These are phyloP conservation scores for Zygosaccharomyces lentus DNA, from an alignment of 805 yeast genomes.

Conservation along the genomic window DNA sequence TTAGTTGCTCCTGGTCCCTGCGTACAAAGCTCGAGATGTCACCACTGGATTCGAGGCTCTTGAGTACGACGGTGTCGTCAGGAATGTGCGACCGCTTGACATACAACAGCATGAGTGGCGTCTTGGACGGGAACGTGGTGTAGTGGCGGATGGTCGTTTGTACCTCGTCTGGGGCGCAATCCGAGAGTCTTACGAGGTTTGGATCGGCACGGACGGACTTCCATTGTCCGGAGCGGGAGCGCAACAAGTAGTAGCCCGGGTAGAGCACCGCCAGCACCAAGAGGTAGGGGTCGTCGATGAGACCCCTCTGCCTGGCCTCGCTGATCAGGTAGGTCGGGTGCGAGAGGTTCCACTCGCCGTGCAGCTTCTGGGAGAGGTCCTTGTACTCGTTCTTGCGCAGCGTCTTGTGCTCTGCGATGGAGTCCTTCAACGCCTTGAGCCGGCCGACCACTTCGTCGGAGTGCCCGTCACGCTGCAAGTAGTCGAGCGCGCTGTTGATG, in stretches of 20 bases:
- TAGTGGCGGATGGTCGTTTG: conserved; percentile 21
- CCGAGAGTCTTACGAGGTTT: conserved; percentile 2
- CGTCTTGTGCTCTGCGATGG: conserved; percentile 15
- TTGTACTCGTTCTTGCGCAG: conserved; percentile 27
- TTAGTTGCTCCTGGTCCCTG: conserved; percentile 21
- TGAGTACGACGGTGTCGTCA: conserved; percentile 14
- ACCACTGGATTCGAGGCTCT: conserved; percentile 18
- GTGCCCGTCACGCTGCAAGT: conserved; percentile 17
- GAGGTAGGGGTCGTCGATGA: conserved; percentile 28
- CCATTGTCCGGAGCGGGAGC: conserved; percentile 23
- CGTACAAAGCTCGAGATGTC: conserved; percentile 23
- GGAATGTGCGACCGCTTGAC: conserved; percentile 20
- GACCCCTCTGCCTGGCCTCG: conserved; percentile 23
- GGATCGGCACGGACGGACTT: conserved; percentile 13
- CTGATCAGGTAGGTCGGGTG: conserved; percentile 27
- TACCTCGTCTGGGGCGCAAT: conserved; percentile 9
- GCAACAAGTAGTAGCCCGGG: conserved; percentile 27
- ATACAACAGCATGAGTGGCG: conserved; percentile 33
- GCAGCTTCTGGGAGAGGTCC: conserved; percentile 24
- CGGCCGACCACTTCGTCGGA: conserved; percentile 9
- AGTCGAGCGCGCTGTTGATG: conserved; percentile 30
- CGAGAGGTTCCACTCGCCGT: conserved; percentile 29
- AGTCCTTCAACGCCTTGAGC: conserved; percentile 16
- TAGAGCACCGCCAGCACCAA: conserved; percentile 29
- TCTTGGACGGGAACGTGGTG: conserved; percentile 27